A percentile compares a stretch with the other conserved stretches of the same genome.
phyloP scores from a whole-genome alignment of 768 basidiomycete genomes.

The Daedaleopsis nitida region DNA sequence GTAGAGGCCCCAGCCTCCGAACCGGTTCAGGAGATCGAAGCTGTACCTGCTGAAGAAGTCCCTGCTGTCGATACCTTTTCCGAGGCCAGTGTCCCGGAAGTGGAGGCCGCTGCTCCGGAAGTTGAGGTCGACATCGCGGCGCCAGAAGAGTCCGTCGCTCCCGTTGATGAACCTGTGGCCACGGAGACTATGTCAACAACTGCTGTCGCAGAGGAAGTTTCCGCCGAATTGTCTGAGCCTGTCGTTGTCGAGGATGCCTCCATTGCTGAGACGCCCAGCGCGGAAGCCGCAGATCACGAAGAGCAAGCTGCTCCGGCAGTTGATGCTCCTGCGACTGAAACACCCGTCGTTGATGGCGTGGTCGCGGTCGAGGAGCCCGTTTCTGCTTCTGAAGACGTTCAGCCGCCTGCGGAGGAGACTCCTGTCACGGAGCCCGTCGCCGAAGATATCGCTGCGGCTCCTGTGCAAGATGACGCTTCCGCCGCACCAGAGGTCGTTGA shows the following conservation, averaged over 20 bases:
- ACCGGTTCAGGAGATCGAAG: background rate
- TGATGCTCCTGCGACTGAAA: background rate
- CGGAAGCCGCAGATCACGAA: background rate
- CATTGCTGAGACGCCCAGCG: background rate
- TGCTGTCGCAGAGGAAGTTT: background rate
- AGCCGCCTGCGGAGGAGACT: background rate
- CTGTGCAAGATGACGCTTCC: background rate
- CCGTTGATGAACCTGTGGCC: background rate
- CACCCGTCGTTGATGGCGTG: background rate
- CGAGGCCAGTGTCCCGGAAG: background rate
- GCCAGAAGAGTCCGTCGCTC: background rate
- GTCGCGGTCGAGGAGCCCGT: background rate
- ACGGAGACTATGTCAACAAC: background rate
- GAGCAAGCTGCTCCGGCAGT: background rate
- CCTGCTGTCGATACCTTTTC: background rate
- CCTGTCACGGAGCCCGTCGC: background rate
- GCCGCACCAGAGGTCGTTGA: background rate
- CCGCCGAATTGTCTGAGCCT: background rate
- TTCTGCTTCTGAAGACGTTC: background rate
- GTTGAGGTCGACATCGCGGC: background rate
- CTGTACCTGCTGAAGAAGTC: background rate
- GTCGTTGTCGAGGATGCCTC: slow-evolving; percentile 1
- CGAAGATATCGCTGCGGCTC: background rate
- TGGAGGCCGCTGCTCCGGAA: background rate
- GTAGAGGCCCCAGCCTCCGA: background rate